Evolutionary conservation across 164 flowering plant species (phyloP), one percentile per base, ranked within the genome.

Genomic region (Annona cherimola): DNA sequence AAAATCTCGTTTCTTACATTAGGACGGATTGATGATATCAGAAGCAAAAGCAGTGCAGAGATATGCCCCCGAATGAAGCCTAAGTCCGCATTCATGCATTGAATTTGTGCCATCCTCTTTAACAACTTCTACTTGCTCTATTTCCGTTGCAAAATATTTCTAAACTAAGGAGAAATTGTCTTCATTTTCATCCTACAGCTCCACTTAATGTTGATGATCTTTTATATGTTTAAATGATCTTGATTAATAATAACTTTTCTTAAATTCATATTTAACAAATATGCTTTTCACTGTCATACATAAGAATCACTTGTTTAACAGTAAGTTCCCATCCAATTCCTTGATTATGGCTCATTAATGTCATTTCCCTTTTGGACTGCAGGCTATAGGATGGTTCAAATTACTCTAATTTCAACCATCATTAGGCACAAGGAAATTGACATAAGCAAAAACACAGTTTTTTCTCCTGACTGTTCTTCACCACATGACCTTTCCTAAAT

Each of bases 341-440:
- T 42, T 39, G 44, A 64, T 42, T 9, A 64, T 64, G 18, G 18
- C 67, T 11, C 26, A 68, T 26, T 1, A 41, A 41, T 8, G 44
- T 42, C 26, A 40, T 41, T 55, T 50, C 35, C 1, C 14, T n/a
- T 41, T 57, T 20, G 14, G 61, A 69, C 57, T 69, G 63, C 62
- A 69, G 62, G 63, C 63, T 20, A 16, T 69, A 60, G 5, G 71
- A 69, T 69, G 71, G n/a, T 55, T 68, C 70, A 55, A 57, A 35
- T 57, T 69, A 57, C 63, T 16, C 12, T 57, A 39, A 42, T 40
- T 64, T 64, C 60, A 40, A 69, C 42, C 41, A n/a, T 39, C 46
- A 35, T 55, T 63, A 57, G 63, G 42, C 41, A 60, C 6, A 16
- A 41, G 63, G 46, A 20, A 8, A 20, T 41, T 54, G 16, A 20